Evolutionary conservation across 2,329 filamentous ascomycete genomes (phyloP).

Genomic region (Diplocarpon rosae): DNA sequence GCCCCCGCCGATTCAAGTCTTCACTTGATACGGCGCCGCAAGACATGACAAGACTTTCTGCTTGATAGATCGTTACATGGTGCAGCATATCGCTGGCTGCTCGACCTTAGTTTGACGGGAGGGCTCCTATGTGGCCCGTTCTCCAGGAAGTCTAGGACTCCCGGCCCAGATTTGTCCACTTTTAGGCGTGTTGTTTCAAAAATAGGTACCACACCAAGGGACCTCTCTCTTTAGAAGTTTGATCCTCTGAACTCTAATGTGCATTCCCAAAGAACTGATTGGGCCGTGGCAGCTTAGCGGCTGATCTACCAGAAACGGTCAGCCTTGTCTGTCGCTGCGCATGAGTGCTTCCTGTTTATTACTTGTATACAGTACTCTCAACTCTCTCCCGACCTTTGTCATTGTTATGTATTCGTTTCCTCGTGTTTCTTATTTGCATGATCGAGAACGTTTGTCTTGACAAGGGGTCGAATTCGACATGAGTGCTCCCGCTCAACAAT

Average conservation of each 20-base stretch:
- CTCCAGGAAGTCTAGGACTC: neutral
- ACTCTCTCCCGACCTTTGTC: neutral
- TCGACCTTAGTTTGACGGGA: neutral
- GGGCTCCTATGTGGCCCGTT: slow-evolving; percentile 1
- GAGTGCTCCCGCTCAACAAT: slow-evolving; percentile 7
- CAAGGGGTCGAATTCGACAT: slow-evolving; percentile 2
- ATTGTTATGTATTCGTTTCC: neutral
- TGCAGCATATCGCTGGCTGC: neutral
- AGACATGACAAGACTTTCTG: too few species aligned
- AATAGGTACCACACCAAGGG: slow-evolving; percentile 8
- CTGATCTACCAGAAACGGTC: slow-evolving; percentile 5
- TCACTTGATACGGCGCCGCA: too few species aligned
- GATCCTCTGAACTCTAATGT: slow-evolving; percentile 11
- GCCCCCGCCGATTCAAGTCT: too few species aligned
- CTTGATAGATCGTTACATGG: neutral
- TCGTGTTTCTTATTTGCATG: neutral
- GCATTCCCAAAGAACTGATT: neutral
- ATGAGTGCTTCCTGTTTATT: slow-evolving; percentile 8
- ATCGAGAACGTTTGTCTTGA: neutral
- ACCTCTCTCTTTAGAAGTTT: slow-evolving; percentile 8
- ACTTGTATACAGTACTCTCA: slow-evolving; percentile 1
- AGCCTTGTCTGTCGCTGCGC: slow-evolving; percentile 12
- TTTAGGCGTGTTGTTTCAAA: slow-evolving; percentile 2
- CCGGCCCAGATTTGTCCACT: slow-evolving; percentile 4
- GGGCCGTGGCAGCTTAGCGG: slow-evolving; percentile 9